Conservation (phyloP, 2,329 filamentous ascomycete species). For the Alternaria consortialis region DNA sequence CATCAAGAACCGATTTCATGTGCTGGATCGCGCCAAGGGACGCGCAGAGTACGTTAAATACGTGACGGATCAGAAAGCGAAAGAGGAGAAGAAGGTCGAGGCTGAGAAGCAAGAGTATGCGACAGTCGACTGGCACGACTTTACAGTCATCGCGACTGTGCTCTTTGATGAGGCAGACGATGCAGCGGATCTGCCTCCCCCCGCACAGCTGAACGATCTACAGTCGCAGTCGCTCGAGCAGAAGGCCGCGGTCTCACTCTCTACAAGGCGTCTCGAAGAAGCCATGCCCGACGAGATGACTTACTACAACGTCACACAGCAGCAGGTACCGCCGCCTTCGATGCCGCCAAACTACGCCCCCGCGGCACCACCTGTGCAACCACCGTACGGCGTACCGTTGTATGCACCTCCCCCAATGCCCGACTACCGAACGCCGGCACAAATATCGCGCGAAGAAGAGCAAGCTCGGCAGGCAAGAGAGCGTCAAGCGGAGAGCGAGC, state of each 20-base stretch:
- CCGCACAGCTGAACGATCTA: conserved; percentile 87
- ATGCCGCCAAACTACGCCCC: conserved; percentile 40
- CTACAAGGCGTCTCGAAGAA: conserved; percentile 89
- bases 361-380: conserved; percentile 42
- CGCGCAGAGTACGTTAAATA: conserved; percentile 87
- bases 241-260: conserved; percentile 88
- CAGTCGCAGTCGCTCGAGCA: conserved; percentile 95
- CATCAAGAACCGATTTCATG: conserved; percentile 78
- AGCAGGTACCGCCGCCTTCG: conserved; percentile 39
- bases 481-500: conserved; percentile 61
- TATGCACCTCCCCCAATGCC: conserved; percentile 36
- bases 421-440: conserved; percentile 43
- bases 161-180: conserved; percentile 91
- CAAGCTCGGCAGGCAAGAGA: conserved; percentile 49
- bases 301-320: conserved; percentile 50
- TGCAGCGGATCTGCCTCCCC: conserved; percentile 82
- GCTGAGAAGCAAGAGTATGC: conserved; percentile 79
- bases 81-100: conserved; percentile 87
- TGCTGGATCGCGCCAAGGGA: conserved; percentile 82
- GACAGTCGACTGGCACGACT: conserved; percentile 98
- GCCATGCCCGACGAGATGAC: conserved; percentile 81
- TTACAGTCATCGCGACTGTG: conserved; percentile 94
- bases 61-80: conserved; percentile 83
- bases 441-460: conserved; percentile 50
- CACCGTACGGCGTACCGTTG: conserved; percentile 32